phyloP scores from a whole-genome alignment of 768 basidiomycete species.

The Glaciozyma martinii region DNA sequence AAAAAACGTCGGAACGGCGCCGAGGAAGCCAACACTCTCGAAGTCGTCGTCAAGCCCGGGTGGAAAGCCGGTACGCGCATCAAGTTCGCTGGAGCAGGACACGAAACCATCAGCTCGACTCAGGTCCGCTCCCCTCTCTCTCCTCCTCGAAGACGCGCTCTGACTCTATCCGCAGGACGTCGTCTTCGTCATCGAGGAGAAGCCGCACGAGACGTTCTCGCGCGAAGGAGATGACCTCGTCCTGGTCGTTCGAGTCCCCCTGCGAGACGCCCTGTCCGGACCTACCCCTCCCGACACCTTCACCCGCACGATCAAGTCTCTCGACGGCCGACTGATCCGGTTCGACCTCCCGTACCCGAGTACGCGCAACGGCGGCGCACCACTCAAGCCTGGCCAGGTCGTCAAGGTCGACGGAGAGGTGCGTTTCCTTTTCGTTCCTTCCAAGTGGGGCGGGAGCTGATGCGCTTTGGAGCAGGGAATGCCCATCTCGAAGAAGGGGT shows the following conservation, averaged over 20 bases:
- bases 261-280: slow-evolving; percentile 74
- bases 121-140: too few relatives aligned
- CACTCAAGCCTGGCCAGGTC: slow-evolving; percentile 69
- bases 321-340: slow-evolving; percentile 73
- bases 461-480: slow-evolving; percentile 48
- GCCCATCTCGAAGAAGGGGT: slow-evolving; percentile 76
- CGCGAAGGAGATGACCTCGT: slow-evolving; percentile 75
- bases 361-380: slow-evolving; percentile 40
- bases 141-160: too few relatives aligned
- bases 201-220: slow-evolving; percentile 65
- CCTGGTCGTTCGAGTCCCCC: slow-evolving; percentile 54
- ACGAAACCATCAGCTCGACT: slow-evolving; percentile 46
- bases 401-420: slow-evolving; percentile 58
- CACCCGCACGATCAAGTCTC: slow-evolving; percentile 53
- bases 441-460: background rate
- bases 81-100: slow-evolving; percentile 75
- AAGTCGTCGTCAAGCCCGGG: slow-evolving; percentile 56
- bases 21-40: slow-evolving; percentile 76
- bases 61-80: slow-evolving; percentile 97
- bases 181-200: slow-evolving; percentile 96
- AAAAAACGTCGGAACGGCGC: slow-evolving; percentile 61
- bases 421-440: slow-evolving; percentile 28
- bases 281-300: slow-evolving; percentile 39
- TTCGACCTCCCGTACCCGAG: slow-evolving; percentile 52
- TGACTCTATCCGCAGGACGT: slow-evolving; percentile 57